Conservation (phyloP, 2,329 filamentous ascomycete genomes). For the Ascochyta fabae region DNA sequence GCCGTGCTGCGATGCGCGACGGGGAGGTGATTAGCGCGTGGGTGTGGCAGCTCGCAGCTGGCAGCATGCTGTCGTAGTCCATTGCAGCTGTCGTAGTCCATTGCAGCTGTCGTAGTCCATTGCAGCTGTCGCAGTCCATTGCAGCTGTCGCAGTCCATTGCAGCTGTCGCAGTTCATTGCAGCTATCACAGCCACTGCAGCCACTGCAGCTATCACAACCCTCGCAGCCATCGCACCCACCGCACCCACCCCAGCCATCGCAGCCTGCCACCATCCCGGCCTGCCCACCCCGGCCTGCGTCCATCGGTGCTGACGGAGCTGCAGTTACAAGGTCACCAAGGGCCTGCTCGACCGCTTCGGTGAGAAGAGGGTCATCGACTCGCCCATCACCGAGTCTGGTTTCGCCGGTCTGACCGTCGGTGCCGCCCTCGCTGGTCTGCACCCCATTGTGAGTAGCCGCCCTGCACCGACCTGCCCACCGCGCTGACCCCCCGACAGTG, state of each 20-base stretch:
- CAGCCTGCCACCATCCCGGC: slow-evolving; percentile 12
- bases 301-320: slow-evolving; percentile 47
- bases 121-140: too few species aligned
- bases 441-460: slow-evolving; percentile 76
- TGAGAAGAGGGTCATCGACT: slow-evolving; percentile 96
- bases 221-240: too few species aligned
- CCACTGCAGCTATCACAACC: too few species aligned
- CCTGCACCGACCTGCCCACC: background rate
- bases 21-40: background rate
- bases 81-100: too few species aligned
- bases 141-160: too few species aligned
- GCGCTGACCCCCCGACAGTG: slow-evolving; percentile 62
- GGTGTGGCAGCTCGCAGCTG: too few species aligned
- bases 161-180: too few species aligned
- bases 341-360: slow-evolving; percentile 96
- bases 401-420: slow-evolving; percentile 94
- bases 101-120: too few species aligned
- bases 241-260: background rate
- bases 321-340: slow-evolving; percentile 96
- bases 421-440: slow-evolving; percentile 90
- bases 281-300: background rate
- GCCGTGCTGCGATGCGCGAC: slow-evolving; percentile 6
- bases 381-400: slow-evolving; percentile 96
- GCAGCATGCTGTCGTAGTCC: too few species aligned
- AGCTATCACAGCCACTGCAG: too few species aligned